These are phyloP conservation scores for Wickerhamomyces tratensis DNA, from an alignment of 805 yeast species.

Conservation along the genomic window DNA sequence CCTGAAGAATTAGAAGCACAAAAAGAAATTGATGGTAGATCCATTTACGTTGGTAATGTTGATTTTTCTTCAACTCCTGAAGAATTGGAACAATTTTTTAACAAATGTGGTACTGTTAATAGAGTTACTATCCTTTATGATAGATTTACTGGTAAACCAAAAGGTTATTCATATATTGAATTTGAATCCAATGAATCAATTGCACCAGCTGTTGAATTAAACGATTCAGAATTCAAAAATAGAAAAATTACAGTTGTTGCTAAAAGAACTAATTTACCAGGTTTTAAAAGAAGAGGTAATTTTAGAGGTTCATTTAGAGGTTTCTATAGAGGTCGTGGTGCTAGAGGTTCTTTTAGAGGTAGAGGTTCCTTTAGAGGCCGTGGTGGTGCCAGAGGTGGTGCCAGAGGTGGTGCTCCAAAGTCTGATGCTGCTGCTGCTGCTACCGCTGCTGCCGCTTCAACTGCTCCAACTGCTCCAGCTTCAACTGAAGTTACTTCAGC, in stretches of 20 bases:
- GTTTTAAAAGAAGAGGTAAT: constrained; percentile 23
- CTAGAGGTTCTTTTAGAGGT: constrained; percentile 5
- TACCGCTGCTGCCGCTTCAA: constrained; percentile 1
- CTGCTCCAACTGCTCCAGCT: constrained; percentile 21
- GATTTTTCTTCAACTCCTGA: constrained; percentile 39
- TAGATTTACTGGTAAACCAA: constrained; percentile 34
- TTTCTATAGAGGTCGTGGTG: constrained; percentile 3
- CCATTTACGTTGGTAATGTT: constrained; percentile 45
- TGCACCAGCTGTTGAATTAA: constrained; percentile 33
- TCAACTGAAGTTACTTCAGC: neutral
- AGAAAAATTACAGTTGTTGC: constrained; percentile 35
- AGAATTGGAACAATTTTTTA: constrained; percentile 37
- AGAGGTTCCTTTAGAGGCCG: constrained; percentile 3
- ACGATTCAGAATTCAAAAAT: constrained; percentile 34
- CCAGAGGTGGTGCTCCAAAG: constrained; percentile 1
- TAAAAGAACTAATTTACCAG: constrained; percentile 48
- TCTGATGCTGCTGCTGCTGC: neutral
- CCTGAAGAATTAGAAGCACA: constrained; percentile 24
- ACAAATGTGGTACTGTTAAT: constrained; percentile 33
- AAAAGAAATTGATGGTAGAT: constrained; percentile 39
- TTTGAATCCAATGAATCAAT: constrained; percentile 36
- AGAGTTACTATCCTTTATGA: constrained; percentile 43
- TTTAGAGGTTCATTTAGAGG: constrained; percentile 5
- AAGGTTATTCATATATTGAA: constrained; percentile 59
- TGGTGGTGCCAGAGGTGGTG: constrained; percentile 1